Evolutionary conservation across 805 yeast species (phyloP).

Genomic region (Pichia exigua): DNA sequence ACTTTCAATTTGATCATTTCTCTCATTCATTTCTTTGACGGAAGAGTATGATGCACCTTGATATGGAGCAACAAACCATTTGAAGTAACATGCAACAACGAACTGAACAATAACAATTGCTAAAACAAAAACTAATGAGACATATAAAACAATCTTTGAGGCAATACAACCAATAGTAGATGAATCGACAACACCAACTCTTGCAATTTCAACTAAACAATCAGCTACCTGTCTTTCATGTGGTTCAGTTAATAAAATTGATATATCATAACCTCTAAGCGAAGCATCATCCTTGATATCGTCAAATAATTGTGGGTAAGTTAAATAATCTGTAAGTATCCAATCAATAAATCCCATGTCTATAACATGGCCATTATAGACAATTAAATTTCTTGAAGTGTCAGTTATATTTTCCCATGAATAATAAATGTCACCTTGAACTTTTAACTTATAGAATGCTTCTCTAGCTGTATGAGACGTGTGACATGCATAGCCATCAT

Average conservation of each 20-base stretch:
- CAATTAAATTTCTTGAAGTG: slow-evolving; percentile 68
- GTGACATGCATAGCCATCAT: slow-evolving; percentile 89
- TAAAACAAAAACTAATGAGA: slow-evolving; percentile 77
- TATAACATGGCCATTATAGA: slow-evolving; percentile 81
- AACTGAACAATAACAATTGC: slow-evolving; percentile 75
- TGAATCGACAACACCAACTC: slow-evolving; percentile 84
- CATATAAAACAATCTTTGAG: slow-evolving; percentile 70
- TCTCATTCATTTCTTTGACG: slow-evolving; percentile 50
- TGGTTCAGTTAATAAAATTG: slow-evolving; percentile 58
- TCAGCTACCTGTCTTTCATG: slow-evolving; percentile 66
- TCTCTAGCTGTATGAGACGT: slow-evolving; percentile 63
- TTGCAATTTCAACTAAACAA: slow-evolving; percentile 77
- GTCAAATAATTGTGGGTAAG: slow-evolving; percentile 67
- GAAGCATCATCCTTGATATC: slow-evolving; percentile 45
- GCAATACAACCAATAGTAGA: slow-evolving; percentile 93
- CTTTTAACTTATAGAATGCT: slow-evolving; percentile 51
- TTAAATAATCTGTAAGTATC: slow-evolving; percentile 61
- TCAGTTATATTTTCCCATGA: slow-evolving; percentile 83
- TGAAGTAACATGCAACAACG: slow-evolving; percentile 78
- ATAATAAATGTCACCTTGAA: slow-evolving; percentile 70
- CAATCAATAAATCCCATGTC: slow-evolving; percentile 73
- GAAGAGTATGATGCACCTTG: slow-evolving; percentile 67
- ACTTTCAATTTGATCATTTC: slow-evolving; percentile 64
- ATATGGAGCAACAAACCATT: slow-evolving; percentile 68
- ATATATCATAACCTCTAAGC: slow-evolving; percentile 73